Conservation (phyloP, 345 rosid species). For the Mallotus nudiflorus region DNA sequence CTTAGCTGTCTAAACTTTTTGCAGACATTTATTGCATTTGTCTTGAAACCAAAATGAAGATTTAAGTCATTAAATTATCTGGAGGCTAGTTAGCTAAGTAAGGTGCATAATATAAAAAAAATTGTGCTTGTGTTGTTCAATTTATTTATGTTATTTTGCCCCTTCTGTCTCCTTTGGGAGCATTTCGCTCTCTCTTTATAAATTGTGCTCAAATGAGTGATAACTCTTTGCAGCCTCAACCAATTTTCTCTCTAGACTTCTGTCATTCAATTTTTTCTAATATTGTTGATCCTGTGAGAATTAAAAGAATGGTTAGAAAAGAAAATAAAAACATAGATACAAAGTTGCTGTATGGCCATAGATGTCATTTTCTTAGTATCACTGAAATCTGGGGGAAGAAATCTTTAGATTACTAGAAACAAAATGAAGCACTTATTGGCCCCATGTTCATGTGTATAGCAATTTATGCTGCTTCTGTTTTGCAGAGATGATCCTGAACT, state of each 20-base stretch:
- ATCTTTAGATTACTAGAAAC: not conserved
- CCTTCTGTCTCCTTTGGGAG: not conserved
- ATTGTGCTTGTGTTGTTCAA: not conserved
- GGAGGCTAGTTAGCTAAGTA: not conserved
- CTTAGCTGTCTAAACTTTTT: not conserved
- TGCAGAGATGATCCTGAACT: conserved; percentile 93
- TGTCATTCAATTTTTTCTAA: too few relatives aligned
- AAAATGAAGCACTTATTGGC: not conserved
- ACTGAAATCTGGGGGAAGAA: not conserved
- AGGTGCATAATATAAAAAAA: not conserved
- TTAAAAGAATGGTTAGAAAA: not conserved
- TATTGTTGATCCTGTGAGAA: not conserved
- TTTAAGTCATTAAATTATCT: not conserved
- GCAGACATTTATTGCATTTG: not conserved
- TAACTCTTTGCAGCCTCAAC: too few relatives aligned
- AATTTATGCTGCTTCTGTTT: conserved; percentile 12
- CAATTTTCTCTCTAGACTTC: too few relatives aligned
- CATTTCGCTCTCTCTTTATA: not conserved
- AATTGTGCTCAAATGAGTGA: not conserved
- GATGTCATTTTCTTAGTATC: not conserved
- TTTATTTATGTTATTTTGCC: not conserved
- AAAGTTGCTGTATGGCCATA: not conserved
- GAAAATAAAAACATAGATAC: not conserved
- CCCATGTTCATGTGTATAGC: not conserved
- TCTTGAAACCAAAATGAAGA: not conserved